Conservation (phyloP, 352 stramenopile genomes). For the Pythium grandisporangium region DNA sequence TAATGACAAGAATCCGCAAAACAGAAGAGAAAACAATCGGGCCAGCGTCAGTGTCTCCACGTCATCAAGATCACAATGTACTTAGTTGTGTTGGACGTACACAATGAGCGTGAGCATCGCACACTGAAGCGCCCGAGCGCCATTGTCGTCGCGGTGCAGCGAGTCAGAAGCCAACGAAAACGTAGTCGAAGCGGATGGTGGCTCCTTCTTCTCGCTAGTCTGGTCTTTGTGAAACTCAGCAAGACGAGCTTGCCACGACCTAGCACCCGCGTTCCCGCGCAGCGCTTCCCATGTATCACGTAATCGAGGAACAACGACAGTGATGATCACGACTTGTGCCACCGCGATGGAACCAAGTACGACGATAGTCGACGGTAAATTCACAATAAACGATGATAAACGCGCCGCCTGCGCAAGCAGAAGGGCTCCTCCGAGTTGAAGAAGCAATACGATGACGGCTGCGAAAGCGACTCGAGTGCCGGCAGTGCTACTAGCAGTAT, state of each 20-base stretch:
- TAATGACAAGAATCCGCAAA: no score
- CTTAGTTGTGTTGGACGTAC: no score
- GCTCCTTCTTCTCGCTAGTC: no score
- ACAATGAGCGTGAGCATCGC: conserved; percentile 12
- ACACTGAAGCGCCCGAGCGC: conserved; percentile 18
- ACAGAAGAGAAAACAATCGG: background rate
- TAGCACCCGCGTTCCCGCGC: conserved; percentile 1
- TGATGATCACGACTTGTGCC: background rate
- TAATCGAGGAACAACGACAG: conserved; percentile 1
- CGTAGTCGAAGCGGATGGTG: no score
- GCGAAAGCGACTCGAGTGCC: conserved; percentile 67
- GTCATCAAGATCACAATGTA: no score
- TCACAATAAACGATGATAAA: no score
- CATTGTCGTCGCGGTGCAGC: conserved; percentile 9
- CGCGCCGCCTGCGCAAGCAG: background rate
- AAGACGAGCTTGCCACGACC: conserved; percentile 2
- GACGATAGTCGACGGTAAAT: no score
- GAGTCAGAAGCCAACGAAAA: no score
- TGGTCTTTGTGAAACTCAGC: no score
- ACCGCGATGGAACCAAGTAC: conserved; percentile 1
- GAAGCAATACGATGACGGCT: conserved; percentile 30
- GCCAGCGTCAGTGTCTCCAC: no score
- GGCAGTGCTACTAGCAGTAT: conserved; percentile 31
- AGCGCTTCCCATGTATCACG: background rate
- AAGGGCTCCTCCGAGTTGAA: background rate